Evolutionary conservation across 140 eudicot genomes (phyloP), one percentile per base, ranked within the genome.

Genomic region (Ambrosia hybrid): DNA sequence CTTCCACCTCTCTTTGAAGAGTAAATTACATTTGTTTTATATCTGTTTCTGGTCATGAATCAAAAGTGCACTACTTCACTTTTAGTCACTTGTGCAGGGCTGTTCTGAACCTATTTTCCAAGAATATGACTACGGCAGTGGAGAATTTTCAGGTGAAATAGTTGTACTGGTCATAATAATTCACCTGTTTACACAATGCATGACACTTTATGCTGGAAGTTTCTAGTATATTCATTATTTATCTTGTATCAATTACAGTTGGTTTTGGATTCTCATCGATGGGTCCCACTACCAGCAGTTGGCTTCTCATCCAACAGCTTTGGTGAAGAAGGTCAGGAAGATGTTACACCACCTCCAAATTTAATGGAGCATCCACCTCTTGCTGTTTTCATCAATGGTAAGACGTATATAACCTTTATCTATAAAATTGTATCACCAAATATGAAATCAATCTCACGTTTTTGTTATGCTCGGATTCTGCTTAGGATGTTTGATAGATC

Each of bases 1-100:
- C 99, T 94, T 88, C 99, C 97, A 8, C 95, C 97, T 39, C 96
- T 93, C 13, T 94, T 94, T 82, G 99, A 94, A 90, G 99, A 94
- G 99, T 94, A 86, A 71, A 6, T 69, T 48, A 14, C 65, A 30
- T 57, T 33, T 70, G 1, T 8, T 9, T 14, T 17, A 41, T 64
- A 43, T 64, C 45, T 17, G 1, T 55, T 46, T 65, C 38, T 65
- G 57, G 41, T 62, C 59, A 43, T 14, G 41, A 26, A 55, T 72
- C 69, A 71, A 46, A 65, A 46, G 34, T 30, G 53, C 70, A 56
- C 78, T 65, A 12, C 68, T 65, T 72, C 55, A 16, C 48, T 12
- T 64, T 34, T 72, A 62, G 11, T 74, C 74, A 69, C 45, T 70
- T 57, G 4, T 43, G 65, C 85, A 94, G 99, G 86, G 99, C 99